Percentiles rank a stretch among this genome's conserved stretches.
phyloP scores from a whole-genome alignment of 352 stramenopile genomes.

The Phytophthora ohioensis region DNA sequence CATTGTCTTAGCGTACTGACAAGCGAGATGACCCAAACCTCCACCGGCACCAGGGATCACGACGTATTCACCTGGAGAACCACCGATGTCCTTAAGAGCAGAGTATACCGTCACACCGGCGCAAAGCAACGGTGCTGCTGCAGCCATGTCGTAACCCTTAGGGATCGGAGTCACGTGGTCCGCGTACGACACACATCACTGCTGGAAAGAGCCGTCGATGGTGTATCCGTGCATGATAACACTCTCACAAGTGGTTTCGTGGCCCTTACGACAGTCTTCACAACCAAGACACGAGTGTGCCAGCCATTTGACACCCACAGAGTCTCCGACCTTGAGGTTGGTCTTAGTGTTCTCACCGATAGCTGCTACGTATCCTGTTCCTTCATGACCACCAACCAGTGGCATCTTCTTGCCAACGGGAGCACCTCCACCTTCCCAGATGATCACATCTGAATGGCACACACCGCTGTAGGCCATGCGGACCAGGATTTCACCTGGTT shows the following conservation, averaged over 20 bases:
- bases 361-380: slow-evolving; percentile 52
- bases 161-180: slow-evolving; percentile 83
- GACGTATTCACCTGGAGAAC: slow-evolving; percentile 51
- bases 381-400: slow-evolving; percentile 66
- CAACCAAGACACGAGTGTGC: slow-evolving; percentile 55
- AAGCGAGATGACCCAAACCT: slow-evolving; percentile 77
- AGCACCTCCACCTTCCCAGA: slow-evolving; percentile 50
- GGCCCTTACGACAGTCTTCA: slow-evolving; percentile 61
- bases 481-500: slow-evolving; percentile 53
- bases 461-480: slow-evolving; percentile 60
- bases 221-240: slow-evolving; percentile 51
- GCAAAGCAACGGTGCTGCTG: slow-evolving; percentile 79
- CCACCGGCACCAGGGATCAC: slow-evolving; percentile 71
- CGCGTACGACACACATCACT: slow-evolving; percentile 76
- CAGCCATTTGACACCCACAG: slow-evolving; percentile 58
- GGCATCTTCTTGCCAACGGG: slow-evolving; percentile 42
- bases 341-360: slow-evolving; percentile 51
- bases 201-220: slow-evolving; percentile 62
- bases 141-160: slow-evolving; percentile 48
- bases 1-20: slow-evolving; percentile 77
- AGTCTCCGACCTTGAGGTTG: slow-evolving; percentile 54
- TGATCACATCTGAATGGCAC: slow-evolving; percentile 56
- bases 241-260: slow-evolving; percentile 53
- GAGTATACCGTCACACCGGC: slow-evolving; percentile 88
- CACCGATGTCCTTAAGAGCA: slow-evolving; percentile 69